Evolutionary conservation across 208 protist genomes (phyloP).

Genomic region (Wallacemonas sp.): DNA sequence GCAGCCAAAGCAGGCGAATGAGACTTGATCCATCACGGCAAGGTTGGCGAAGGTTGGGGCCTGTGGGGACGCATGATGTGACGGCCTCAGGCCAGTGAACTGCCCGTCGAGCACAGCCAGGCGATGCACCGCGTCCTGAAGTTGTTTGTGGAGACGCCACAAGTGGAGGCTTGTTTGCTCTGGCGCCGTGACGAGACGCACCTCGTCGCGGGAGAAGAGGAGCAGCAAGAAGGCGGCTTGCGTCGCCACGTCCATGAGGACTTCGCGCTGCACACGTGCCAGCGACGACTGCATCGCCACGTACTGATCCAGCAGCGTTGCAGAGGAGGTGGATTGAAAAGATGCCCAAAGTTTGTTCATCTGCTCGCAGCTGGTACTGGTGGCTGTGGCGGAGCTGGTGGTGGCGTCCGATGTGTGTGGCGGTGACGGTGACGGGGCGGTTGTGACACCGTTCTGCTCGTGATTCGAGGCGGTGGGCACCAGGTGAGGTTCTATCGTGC

Average conservation of each 20-base stretch:
- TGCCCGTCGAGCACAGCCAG: neutral
- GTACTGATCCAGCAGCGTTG: conserved; percentile 43
- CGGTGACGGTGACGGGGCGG: too few species aligned
- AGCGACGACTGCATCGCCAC: conserved; percentile 27
- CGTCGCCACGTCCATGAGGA: conserved; percentile 42
- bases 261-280: conserved; percentile 25
- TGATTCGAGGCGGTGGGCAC: neutral
- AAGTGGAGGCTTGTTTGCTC: conserved; percentile 55
- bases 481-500: neutral
- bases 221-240: conserved; percentile 71
- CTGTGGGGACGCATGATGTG: neutral
- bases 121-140: conserved; percentile 18
- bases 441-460: too few species aligned
- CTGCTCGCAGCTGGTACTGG: conserved; percentile 36
- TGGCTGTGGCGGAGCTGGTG: too few species aligned
- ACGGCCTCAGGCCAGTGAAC: neutral
- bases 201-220: conserved; percentile 82
- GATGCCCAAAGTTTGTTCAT: conserved; percentile 62
- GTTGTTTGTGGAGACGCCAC: conserved; percentile 42
- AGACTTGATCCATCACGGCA: conserved; percentile 26
- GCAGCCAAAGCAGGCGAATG: conserved; percentile 48
- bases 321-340: conserved; percentile 38
- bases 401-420: too few species aligned
- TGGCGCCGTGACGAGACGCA: conserved; percentile 71
- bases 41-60: conserved; percentile 24